Evolutionary conservation across 2,329 filamentous ascomycete species (phyloP), one percentile per base, ranked within the genome.

Genomic region (Colletotrichum sidae): DNA sequence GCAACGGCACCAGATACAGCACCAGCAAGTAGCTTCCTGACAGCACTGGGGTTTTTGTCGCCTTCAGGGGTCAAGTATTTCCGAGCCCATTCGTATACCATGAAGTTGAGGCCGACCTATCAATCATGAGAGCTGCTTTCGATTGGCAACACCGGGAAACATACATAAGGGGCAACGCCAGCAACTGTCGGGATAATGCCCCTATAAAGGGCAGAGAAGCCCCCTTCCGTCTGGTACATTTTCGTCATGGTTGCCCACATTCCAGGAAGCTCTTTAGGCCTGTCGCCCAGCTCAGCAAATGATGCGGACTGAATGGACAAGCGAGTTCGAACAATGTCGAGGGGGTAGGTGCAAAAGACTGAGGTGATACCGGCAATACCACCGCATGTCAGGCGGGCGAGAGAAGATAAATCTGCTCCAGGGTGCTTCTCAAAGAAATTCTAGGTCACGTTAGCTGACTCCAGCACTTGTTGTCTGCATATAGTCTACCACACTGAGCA

Each of bases 271-370:
- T 92, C 89, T 44, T 84, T 83, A 41, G 88, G 84, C 73, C 83
- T 85, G 55, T 84, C 79, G 56, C 89, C 87, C 12, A 98, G 85
- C 67, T 88, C 90, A 33, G 91, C 88, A 77, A 99, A 98, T 6
- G 95, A 97, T n/a, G 96, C 96, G 3, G 94, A 94, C 77, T 99
- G 96, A 86, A 99, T 97, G 8, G 95, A 98, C 53, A 99, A 83
- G 45, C 96, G 90, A 25, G 96, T 99, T 67, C 96, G 92, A 66
- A 98, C 95, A 74, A 99, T 99, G 75, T 99, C 96, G 70, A 99
- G 90, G 12, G 96, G 96, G 77, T 99, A 99, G 55, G 96, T 99
- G 74, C 92, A 90, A 65, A 93, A 92, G 64, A 99, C 96, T 10
- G 96, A 99, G 2, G 96, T 99, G 73, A 99, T 93, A 67, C 96